Conservation (phyloP, 2,329 filamentous ascomycete genomes). For the Aspergillus novofumigatus region DNA sequence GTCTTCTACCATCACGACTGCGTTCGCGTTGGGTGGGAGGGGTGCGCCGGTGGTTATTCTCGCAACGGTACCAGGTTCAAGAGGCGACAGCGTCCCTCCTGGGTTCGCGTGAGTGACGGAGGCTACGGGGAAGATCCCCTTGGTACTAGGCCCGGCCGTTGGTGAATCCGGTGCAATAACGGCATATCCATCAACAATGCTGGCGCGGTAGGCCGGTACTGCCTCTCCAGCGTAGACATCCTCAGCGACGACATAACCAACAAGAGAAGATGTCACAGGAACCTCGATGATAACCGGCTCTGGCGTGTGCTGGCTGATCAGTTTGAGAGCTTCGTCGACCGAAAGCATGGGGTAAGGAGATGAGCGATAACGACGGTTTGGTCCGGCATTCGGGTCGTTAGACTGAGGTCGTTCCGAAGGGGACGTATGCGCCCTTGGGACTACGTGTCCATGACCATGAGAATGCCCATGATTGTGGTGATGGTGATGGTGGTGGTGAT, state of each 20-base stretch:
- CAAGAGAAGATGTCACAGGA: slow-evolving; percentile 61
- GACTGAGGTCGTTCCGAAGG: slow-evolving; percentile 55
- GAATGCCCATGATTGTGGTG: slow-evolving; percentile 47
- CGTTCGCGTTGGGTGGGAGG: slow-evolving; percentile 78
- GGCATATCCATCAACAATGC: slow-evolving; percentile 96
- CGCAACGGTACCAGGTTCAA: slow-evolving; percentile 72
- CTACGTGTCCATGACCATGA: slow-evolving; percentile 59
- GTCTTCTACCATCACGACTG: slow-evolving; percentile 96
- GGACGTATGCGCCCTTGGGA: slow-evolving; percentile 69
- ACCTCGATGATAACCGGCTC: slow-evolving; percentile 52
- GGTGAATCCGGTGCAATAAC: slow-evolving; percentile 56
- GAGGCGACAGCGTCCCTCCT: slow-evolving; percentile 55
- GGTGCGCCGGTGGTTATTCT: slow-evolving; percentile 94
- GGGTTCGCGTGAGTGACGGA: slow-evolving; percentile 82
- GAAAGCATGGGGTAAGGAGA: slow-evolving; percentile 92
- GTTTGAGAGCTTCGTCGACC: slow-evolving; percentile 71
- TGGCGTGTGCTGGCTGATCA: slow-evolving; percentile 72
- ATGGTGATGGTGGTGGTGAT: slow-evolving; percentile 44
- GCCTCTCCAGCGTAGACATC: slow-evolving; percentile 75
- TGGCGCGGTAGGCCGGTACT: slow-evolving; percentile 90
- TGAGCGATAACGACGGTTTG: slow-evolving; percentile 68
- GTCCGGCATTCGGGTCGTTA: slow-evolving; percentile 57
- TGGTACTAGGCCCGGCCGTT: slow-evolving; percentile 56
- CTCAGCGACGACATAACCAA: slow-evolving; percentile 76
- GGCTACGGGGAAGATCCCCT: slow-evolving; percentile 79